Base-by-base conservation (phyloP, 495 filamentous ascomycete genomes). In the Amphirosellinia nigrospora region DNA sequence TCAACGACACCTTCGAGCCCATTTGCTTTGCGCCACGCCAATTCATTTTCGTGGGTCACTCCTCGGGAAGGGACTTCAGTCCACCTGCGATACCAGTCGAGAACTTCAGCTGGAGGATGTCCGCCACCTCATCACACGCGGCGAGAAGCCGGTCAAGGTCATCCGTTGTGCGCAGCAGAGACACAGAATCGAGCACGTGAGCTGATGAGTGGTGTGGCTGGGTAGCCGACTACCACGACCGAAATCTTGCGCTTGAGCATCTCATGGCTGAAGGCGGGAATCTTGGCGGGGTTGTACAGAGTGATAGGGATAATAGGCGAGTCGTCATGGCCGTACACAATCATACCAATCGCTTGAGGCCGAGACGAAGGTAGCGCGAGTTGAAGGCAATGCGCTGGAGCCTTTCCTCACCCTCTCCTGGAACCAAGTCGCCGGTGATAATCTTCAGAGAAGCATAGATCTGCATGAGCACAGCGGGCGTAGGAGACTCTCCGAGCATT, bases 171-270 rank as follows among this genome's bases (percentile, higher is more conserved):
- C 5, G 96, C 92, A 16, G 96, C 92, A 13, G 93, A 97, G 32
- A 99, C 90, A 81, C 96, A 99, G 85, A 99, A 97, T 55, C 96
- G 89, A 50, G 94, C 96, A 45, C 96, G 90, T 7, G 96, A 98
- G 58, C 91, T 94, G 68, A 98, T 94, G 64, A 99, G 86, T 4
- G 96, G 96, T n/a, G 96, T 99, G 21, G 96, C 96, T 1, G 96
- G 96, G 76, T 99, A 99, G 56, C 96, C 96, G 69, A 99, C 96
- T 45, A 99, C 91, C 55, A 99, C 96, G 55, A 98, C 94, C n/a
- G 95, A 95, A 70, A 99, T 98, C 81, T 97, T 98, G 72, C 96
- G 93, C 75, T 90, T 91, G 39, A 98, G 87, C 96, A 99, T 98
- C 80, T 98, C 95, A 79, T 97, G 96, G 41, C 93, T 97, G 81